A percentile compares a stretch with the other conserved stretches of the same genome.
phyloP scores from a whole-genome alignment of 2,329 filamentous ascomycete species.

The Drechslerella dactyloides region DNA sequence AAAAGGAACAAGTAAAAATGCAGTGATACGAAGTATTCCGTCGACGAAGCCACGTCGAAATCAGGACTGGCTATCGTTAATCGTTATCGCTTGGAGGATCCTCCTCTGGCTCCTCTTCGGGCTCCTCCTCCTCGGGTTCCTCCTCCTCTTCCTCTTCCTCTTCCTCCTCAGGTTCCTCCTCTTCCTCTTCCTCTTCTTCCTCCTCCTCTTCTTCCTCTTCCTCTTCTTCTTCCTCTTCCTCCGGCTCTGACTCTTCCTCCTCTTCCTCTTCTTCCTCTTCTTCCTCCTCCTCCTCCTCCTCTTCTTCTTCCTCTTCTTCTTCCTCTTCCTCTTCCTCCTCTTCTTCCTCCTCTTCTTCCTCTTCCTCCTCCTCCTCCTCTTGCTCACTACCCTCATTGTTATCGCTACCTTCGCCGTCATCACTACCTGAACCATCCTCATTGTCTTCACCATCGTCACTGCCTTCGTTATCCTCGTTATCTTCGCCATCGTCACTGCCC shows the following conservation, averaged over 20 bases:
- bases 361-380: neutral
- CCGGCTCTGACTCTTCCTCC: neutral
- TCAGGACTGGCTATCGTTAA: too few species aligned
- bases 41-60: too few species aligned
- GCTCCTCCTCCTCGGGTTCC: too few species aligned
- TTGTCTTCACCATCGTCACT: conserved; percentile 3
- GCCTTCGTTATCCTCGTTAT: conserved; percentile 1
- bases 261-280: neutral
- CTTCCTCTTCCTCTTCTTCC: neutral
- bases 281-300: neutral
- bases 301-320: neutral
- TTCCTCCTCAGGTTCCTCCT: neutral
- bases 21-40: too few species aligned
- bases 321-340: neutral
- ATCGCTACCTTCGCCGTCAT: neutral
- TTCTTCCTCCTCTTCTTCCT: neutral
- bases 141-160: too few species aligned
- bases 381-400: neutral
- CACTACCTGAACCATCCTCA: conserved; percentile 2
- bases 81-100: too few species aligned
- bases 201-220: neutral
- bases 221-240: neutral
- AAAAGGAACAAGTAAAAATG: too few species aligned
- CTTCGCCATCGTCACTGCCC: neutral
- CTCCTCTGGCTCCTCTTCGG: too few species aligned